Percentiles rank a stretch among this genome's conserved stretches.
Conservation (phyloP, 2,329 filamentous ascomycete species). For the Colletotrichum agaves region DNA sequence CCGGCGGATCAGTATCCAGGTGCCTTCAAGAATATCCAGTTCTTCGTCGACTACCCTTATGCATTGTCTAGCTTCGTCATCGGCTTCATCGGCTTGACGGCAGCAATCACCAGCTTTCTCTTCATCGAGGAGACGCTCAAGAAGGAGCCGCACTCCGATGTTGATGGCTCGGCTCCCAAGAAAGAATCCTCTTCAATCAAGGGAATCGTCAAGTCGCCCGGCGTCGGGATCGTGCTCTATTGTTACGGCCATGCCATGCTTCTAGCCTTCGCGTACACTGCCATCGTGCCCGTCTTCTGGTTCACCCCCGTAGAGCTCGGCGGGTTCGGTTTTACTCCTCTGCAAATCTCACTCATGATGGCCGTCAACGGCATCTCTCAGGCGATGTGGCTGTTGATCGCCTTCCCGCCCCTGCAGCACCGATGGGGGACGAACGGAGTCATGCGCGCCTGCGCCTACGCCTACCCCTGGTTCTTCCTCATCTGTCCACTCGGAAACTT, state of each 20-base stretch:
- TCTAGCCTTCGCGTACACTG: slow-evolving; percentile 77
- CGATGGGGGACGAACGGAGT: slow-evolving; percentile 74
- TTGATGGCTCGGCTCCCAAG: background rate
- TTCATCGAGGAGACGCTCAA: slow-evolving; percentile 72
- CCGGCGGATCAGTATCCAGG: slow-evolving; percentile 72
- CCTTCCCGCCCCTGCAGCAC: slow-evolving; percentile 75
- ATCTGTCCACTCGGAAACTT: slow-evolving; percentile 66
- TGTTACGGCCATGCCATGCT: slow-evolving; percentile 74
- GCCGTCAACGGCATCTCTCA: slow-evolving; percentile 73
- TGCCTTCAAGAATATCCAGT: slow-evolving; percentile 63
- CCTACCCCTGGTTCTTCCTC: slow-evolving; percentile 74
- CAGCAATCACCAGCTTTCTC: slow-evolving; percentile 61
- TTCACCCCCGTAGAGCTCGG: slow-evolving; percentile 72
- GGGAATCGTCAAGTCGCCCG: slow-evolving; percentile 68
- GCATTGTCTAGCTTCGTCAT: slow-evolving; percentile 69
- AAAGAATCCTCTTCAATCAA: background rate
- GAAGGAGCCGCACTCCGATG: slow-evolving; percentile 36
- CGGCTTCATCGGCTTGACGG: slow-evolving; percentile 54
- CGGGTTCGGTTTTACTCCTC: slow-evolving; percentile 70
- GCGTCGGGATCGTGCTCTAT: slow-evolving; percentile 73
- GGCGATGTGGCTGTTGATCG: slow-evolving; percentile 75
- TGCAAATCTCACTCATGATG: slow-evolving; percentile 75
- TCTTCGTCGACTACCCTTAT: slow-evolving; percentile 74
- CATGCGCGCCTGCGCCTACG: slow-evolving; percentile 61
- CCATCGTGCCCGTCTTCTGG: slow-evolving; percentile 74